These are phyloP conservation scores for Meredithiella fracta DNA, from an alignment of 2,329 filamentous ascomycete genomes.

Conservation along the genomic window DNA sequence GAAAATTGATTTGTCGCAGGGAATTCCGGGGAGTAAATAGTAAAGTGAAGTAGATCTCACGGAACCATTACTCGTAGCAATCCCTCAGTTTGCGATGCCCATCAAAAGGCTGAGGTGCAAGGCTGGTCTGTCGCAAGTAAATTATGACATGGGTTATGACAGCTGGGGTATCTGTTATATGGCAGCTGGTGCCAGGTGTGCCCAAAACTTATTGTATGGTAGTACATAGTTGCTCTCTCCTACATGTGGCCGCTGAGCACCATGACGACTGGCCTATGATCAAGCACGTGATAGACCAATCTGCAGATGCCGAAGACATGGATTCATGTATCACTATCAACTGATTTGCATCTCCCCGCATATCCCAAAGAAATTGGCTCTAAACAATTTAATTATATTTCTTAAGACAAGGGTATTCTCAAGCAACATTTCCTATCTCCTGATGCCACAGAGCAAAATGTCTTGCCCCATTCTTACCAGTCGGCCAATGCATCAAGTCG, in stretches of 20 bases:
- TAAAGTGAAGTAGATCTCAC: too few species aligned
- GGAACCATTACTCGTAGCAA: not conserved
- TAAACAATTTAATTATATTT: not conserved
- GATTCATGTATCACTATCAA: too few species aligned
- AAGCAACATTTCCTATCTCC: too few species aligned
- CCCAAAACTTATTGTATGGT: too few species aligned
- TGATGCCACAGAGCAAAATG: too few species aligned
- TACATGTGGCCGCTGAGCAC: too few species aligned
- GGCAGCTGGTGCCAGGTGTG: not conserved
- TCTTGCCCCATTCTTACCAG: too few species aligned
- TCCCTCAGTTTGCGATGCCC: not conserved
- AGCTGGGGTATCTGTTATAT: not conserved
- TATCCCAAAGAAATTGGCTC: too few species aligned
- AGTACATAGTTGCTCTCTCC: too few species aligned
- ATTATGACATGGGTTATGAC: not conserved
- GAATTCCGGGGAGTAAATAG: too few species aligned
- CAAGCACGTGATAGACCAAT: not conserved
- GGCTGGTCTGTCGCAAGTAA: not conserved
- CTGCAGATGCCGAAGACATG: not conserved
- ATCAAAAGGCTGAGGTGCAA: constrained; percentile 7
- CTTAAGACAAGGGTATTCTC: not conserved
- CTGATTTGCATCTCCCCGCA: too few species aligned
- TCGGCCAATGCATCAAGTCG: too few species aligned
- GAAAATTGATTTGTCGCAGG: not conserved
- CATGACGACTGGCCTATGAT: not conserved